Percentiles rank a stretch among this genome's conserved stretches.
Conservation (phyloP, 768 basidiomycete species). For the Boletus rufocinnamomeus region DNA sequence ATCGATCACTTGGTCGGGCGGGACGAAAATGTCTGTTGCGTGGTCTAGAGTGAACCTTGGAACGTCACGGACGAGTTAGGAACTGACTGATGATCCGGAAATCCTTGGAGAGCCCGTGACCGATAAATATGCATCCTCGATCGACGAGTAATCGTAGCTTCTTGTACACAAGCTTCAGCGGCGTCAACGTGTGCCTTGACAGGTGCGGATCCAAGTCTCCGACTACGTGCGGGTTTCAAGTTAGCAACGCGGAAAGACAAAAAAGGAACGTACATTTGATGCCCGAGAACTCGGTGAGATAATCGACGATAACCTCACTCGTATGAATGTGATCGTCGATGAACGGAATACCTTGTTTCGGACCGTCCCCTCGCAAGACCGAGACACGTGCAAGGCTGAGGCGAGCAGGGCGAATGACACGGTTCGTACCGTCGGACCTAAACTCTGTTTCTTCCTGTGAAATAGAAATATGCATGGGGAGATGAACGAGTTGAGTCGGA, state of each 20-base stretch:
- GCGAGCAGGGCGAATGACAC: slow-evolving; percentile 87
- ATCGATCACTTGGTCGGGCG: slow-evolving; percentile 93
- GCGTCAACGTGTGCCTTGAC: slow-evolving; percentile 88
- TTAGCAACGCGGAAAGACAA: background rate
- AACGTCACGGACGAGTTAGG: background rate
- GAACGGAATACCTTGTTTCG: slow-evolving; percentile 81
- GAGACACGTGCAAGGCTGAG: slow-evolving; percentile 94
- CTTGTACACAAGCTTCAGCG: slow-evolving; percentile 97
- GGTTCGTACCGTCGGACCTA: slow-evolving; percentile 92
- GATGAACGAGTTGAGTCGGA: background rate
- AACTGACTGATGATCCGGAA: slow-evolving; percentile 95
- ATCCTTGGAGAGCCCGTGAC: slow-evolving; percentile 96
- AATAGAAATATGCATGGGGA: background rate
- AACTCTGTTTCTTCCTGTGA: slow-evolving; percentile 91
- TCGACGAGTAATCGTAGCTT: slow-evolving; percentile 93
- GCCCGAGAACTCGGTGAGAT: slow-evolving; percentile 95
- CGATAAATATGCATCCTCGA: slow-evolving; percentile 93
- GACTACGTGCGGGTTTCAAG: slow-evolving; percentile 44
- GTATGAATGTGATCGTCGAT: slow-evolving; percentile 99
- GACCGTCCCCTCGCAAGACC: slow-evolving; percentile 84
- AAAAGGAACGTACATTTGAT: slow-evolving; percentile 73
- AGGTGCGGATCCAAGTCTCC: slow-evolving; percentile 88
- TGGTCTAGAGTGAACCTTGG: background rate
- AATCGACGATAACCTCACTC: slow-evolving; percentile 93
- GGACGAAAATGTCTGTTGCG: slow-evolving; percentile 85